Percentiles rank a stretch among this genome's conserved stretches.
phyloP scores from a whole-genome alignment of 805 yeast species.

The Starmerella riodocensis region DNA sequence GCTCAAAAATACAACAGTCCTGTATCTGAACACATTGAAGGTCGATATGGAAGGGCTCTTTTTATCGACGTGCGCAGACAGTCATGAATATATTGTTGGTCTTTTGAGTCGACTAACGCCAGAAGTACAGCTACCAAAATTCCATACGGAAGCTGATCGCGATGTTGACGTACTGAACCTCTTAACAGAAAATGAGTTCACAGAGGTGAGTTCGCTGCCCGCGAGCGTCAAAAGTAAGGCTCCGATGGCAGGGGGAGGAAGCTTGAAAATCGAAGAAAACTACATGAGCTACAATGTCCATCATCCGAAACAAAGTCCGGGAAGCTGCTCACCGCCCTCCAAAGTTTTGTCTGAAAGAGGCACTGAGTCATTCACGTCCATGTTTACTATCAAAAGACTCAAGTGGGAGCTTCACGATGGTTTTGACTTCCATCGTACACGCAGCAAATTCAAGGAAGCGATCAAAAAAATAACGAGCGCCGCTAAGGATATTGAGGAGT shows the following conservation, averaged over 20 bases:
- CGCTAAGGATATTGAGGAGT: slow-evolving; percentile 17
- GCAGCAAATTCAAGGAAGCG: slow-evolving; percentile 50
- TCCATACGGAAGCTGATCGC: not conserved
- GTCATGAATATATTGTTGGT: not conserved
- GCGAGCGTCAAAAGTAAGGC: not conserved
- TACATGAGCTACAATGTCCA: slow-evolving; percentile 6
- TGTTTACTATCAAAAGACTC: slow-evolving; percentile 14
- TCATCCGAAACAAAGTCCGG: not conserved
- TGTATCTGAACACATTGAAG: no score
- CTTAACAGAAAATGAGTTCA: no score
- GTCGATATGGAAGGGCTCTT: not conserved
- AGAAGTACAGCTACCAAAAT: not conserved
- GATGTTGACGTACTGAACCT: slow-evolving; percentile 2
- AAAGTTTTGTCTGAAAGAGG: not conserved
- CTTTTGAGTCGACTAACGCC: not conserved
- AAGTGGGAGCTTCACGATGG: slow-evolving; percentile 61
- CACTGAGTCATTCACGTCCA: not conserved
- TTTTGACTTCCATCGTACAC: slow-evolving; percentile 77
- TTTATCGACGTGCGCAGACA: slow-evolving; percentile 10
- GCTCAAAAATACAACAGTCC: not conserved
- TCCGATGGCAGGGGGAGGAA: not conserved
- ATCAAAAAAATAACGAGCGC: slow-evolving; percentile 45
- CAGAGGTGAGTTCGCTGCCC: slow-evolving; percentile 1
- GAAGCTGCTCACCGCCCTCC: not conserved
- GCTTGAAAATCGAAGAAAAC: slow-evolving; percentile 18